Conservation (phyloP, 176 grass and related monocot genomes). For the Guadua angustifolia region DNA sequence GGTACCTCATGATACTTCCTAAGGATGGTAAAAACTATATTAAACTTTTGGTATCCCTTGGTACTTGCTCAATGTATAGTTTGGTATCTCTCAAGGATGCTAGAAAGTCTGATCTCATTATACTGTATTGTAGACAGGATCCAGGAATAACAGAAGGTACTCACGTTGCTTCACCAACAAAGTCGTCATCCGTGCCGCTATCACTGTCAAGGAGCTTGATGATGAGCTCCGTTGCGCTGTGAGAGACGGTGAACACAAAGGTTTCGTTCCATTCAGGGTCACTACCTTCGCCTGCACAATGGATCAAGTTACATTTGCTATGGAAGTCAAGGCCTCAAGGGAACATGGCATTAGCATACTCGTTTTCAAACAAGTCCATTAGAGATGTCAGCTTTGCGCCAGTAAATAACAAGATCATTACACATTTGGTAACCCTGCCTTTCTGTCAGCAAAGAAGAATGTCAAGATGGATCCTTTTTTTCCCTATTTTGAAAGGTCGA, state of each 20-base stretch:
- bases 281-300: constrained; percentile 63
- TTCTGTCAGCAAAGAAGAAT: neutral
- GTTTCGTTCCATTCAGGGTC: constrained; percentile 86
- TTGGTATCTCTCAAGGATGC: too few relatives aligned
- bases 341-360: neutral
- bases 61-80: too few relatives aligned
- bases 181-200: constrained; percentile 61
- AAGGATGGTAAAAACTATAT: too few relatives aligned
- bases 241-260: constrained; percentile 73
- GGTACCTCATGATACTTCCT: too few relatives aligned
- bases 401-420: neutral
- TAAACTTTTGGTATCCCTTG: too few relatives aligned
- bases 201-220: constrained; percentile 86
- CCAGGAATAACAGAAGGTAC: constrained; percentile 15
- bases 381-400: neutral
- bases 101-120: too few relatives aligned
- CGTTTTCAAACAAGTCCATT: neutral
- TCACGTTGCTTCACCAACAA: constrained; percentile 78
- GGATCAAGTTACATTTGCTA: neutral
- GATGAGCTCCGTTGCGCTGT: constrained; percentile 51
- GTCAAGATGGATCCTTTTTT: neutral
- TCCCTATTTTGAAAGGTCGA: neutral
- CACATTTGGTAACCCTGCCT: neutral
- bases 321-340: neutral
- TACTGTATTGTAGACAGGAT: neutral